Percentiles rank a stretch among this genome's conserved stretches.
Evolutionary conservation across 768 basidiomycete genomes (phyloP).

Genomic region (Chlorophyllum brunneum): DNA sequence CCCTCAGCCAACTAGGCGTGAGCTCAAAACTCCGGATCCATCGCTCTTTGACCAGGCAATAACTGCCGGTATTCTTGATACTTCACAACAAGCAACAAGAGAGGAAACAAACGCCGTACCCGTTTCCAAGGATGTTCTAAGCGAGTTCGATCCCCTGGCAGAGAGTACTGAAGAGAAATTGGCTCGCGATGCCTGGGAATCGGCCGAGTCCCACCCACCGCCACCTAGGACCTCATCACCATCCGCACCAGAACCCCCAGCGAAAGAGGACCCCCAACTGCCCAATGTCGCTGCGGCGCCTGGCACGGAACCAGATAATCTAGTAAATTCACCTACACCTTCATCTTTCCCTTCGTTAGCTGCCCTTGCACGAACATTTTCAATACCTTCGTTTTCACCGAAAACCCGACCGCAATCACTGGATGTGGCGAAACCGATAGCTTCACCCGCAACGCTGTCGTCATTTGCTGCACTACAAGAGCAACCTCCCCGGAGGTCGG

Average conservation of each 20-base stretch:
- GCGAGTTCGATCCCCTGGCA: slow-evolving; percentile 67
- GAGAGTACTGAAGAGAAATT: slow-evolving; percentile 48
- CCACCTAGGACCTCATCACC: slow-evolving; percentile 32
- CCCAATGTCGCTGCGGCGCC: not conserved
- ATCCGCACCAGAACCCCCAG: slow-evolving; percentile 30
- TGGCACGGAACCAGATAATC: slow-evolving; percentile 12
- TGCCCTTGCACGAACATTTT: slow-evolving; percentile 61
- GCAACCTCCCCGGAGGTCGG: slow-evolving; percentile 13
- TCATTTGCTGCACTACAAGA: slow-evolving; percentile 51
- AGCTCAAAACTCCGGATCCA: slow-evolving; percentile 39
- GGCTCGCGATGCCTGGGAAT: slow-evolving; percentile 64
- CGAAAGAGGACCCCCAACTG: slow-evolving; percentile 26
- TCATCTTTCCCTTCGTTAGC: slow-evolving; percentile 61
- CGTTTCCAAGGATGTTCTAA: slow-evolving; percentile 42
- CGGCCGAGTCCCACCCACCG: slow-evolving; percentile 54
- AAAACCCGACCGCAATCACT: slow-evolving; percentile 56
- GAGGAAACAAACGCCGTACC: slow-evolving; percentile 16
- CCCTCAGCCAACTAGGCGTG: slow-evolving; percentile 14
- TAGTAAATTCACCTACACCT: slow-evolving; percentile 22
- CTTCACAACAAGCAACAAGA: slow-evolving; percentile 19
- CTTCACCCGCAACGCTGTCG: slow-evolving; percentile 52
- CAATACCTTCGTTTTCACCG: slow-evolving; percentile 44
- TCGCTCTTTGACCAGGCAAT: slow-evolving; percentile 37
- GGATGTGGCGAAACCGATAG: slow-evolving; percentile 55
- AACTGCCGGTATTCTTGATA: slow-evolving; percentile 32